phyloP scores from a whole-genome alignment of 306 rosid genomes.

The Datisca glomerata region DNA sequence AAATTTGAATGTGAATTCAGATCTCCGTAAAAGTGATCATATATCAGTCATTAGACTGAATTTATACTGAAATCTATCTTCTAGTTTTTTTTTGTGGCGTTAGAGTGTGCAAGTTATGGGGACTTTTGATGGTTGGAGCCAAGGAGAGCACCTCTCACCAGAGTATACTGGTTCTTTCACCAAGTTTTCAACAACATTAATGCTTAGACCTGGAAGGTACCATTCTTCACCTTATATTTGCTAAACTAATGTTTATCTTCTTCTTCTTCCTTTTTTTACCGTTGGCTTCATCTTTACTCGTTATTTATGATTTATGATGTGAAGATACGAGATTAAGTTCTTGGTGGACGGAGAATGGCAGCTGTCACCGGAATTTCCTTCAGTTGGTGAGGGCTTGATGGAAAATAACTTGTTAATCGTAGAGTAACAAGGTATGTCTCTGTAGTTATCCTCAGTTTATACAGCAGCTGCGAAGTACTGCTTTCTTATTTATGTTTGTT shows the following conservation, averaged over 20 bases:
- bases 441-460: no score
- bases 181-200: conserved; percentile 62
- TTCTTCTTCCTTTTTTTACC: conserved; percentile 5
- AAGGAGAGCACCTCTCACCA: conserved; percentile 80
- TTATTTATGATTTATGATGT: background rate
- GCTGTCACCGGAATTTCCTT: conserved; percentile 64
- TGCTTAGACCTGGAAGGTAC: conserved; percentile 88
- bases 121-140: conserved; percentile 92
- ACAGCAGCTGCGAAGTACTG: no score
- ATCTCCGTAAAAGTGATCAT: no score
- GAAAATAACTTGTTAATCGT: conserved; percentile 65
- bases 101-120: conserved; percentile 97
- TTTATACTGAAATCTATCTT: conserved; percentile 2
- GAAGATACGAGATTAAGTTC: conserved; percentile 92
- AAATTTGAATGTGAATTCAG: no score
- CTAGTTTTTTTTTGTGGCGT: conserved; percentile 8
- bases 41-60: no score
- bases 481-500: no score
- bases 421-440: no score
- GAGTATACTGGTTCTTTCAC: conserved; percentile 69
- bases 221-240: no score
- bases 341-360: conserved; percentile 89
- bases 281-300: conserved; percentile 2
- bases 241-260: no score
- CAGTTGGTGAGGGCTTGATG: conserved; percentile 65